Percentiles rank a stretch among this genome's conserved stretches.
Evolutionary conservation across 129 eudicot genomes (phyloP).

Genomic region (Solidago caesia): DNA sequence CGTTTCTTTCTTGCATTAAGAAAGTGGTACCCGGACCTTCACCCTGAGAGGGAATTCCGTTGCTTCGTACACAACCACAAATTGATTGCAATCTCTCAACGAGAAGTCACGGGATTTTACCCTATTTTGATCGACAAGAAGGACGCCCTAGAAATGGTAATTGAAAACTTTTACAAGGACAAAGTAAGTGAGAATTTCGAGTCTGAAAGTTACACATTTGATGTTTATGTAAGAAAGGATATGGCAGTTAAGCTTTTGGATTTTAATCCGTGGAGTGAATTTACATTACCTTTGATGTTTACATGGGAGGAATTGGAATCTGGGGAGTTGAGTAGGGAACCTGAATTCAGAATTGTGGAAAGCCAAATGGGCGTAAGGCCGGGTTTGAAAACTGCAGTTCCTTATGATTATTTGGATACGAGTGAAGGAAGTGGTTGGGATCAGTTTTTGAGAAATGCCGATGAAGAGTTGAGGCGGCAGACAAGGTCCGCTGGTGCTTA

Average conservation of each 20-base stretch:
- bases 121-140: slow-evolving; percentile 57
- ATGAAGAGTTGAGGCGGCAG: slow-evolving; percentile 59
- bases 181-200: slow-evolving; percentile 45
- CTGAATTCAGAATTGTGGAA: slow-evolving; percentile 70
- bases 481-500: slow-evolving; percentile 45
- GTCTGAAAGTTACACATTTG: slow-evolving; percentile 75
- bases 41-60: slow-evolving; percentile 91
- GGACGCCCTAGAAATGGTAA: slow-evolving; percentile 29
- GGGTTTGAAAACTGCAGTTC: slow-evolving; percentile 89
- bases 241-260: slow-evolving; percentile 69
- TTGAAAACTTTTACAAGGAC: slow-evolving; percentile 41
- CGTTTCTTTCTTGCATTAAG: slow-evolving; percentile 67
- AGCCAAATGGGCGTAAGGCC: slow-evolving; percentile 70
- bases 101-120: slow-evolving; percentile 89
- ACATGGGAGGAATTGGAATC: slow-evolving; percentile 72
- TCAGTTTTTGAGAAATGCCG: slow-evolving; percentile 75
- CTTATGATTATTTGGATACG: slow-evolving; percentile 87
- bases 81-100: slow-evolving; percentile 76
- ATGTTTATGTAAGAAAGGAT: slow-evolving; percentile 72
- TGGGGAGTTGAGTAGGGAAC: slow-evolving; percentile 6
- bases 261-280: slow-evolving; percentile 77
- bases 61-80: slow-evolving; percentile 49
- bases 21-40: slow-evolving; percentile 73
- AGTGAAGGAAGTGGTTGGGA: slow-evolving; percentile 95
- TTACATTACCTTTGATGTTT: slow-evolving; percentile 68